A percentile compares a stretch with the other conserved stretches of the same genome.
Evolutionary conservation across 2,329 filamentous ascomycete genomes (phyloP).

Genomic region (Talaromyces albobiverticillius): DNA sequence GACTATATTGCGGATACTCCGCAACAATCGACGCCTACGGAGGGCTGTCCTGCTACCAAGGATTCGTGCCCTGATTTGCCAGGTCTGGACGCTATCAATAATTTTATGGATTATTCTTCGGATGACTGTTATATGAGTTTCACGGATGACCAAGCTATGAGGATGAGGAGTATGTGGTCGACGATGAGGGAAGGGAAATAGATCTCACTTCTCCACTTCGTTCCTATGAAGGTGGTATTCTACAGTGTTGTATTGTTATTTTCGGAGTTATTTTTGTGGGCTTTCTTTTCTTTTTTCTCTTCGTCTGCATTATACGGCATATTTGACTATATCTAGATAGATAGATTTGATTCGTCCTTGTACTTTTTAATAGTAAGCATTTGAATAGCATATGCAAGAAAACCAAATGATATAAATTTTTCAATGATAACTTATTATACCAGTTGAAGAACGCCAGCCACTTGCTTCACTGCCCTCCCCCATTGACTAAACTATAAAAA

Average conservation of each 20-base stretch:
- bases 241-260: background rate
- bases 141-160: constrained; percentile 47
- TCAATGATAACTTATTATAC: background rate
- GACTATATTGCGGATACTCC: constrained; percentile 47
- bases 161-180: constrained; percentile 54
- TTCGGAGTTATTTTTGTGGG: background rate
- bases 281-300: background rate
- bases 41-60: constrained; percentile 53
- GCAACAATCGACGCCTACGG: constrained; percentile 55
- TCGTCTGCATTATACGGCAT: background rate
- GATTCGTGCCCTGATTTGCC: constrained; percentile 48
- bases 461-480: background rate
- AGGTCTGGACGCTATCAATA: constrained; percentile 53
- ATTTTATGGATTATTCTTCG: constrained; percentile 60
- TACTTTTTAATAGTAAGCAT: constrained; percentile 1
- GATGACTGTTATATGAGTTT: constrained; percentile 57
- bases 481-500: background rate
- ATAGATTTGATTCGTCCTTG: background rate
- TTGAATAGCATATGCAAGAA: constrained; percentile 9
- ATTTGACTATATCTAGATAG: background rate
- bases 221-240: no score
- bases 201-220: background rate
- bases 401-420: background rate
- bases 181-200: constrained; percentile 38
- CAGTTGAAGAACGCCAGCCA: constrained; percentile 1